phyloP scores from a whole-genome alignment of 495 filamentous ascomycete genomes.

The Trichoderma parareesei region DNA sequence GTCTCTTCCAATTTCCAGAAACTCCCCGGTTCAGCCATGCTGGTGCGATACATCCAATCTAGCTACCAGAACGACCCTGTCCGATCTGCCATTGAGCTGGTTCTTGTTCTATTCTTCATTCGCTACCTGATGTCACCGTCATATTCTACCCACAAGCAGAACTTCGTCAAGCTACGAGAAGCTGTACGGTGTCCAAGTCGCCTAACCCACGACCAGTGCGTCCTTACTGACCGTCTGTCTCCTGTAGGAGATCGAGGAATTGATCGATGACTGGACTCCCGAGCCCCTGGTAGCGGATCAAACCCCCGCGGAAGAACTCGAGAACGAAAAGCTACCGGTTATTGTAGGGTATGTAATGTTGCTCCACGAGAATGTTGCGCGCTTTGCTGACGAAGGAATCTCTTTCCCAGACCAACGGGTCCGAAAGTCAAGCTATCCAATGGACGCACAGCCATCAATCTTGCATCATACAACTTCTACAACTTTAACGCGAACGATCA shows the following conservation, averaged over 20 bases:
- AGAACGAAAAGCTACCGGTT: constrained; percentile 76
- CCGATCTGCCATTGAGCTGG: constrained; percentile 84
- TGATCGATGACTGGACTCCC: constrained; percentile 94
- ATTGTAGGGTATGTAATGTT: constrained; percentile 63
- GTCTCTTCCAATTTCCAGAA: constrained; percentile 55
- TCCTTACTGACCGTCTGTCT: background rate
- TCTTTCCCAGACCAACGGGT: constrained; percentile 61
- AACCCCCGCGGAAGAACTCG: constrained; percentile 65
- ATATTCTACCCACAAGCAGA: constrained; percentile 80
- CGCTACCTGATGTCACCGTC: constrained; percentile 85
- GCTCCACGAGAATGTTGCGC: background rate
- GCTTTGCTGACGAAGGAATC: background rate
- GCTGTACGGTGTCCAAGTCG: constrained; percentile 40
- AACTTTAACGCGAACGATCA: constrained; percentile 88
- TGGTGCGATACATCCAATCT: constrained; percentile 88
- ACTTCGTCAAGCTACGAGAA: constrained; percentile 79
- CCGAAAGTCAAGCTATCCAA: constrained; percentile 83
- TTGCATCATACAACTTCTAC: constrained; percentile 93
- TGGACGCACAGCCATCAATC: constrained; percentile 82
- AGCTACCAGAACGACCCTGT: constrained; percentile 97
- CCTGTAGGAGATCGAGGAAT: constrained; percentile 80
- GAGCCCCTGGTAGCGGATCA: constrained; percentile 76
- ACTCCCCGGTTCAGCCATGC: constrained; percentile 86
- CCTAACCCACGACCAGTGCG: background rate
- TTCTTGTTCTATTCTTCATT: constrained; percentile 92